Evolutionary conservation across 2,329 filamentous ascomycete genomes (phyloP), one percentile per base, ranked within the genome.

Genomic region (Apiospora aurea): DNA sequence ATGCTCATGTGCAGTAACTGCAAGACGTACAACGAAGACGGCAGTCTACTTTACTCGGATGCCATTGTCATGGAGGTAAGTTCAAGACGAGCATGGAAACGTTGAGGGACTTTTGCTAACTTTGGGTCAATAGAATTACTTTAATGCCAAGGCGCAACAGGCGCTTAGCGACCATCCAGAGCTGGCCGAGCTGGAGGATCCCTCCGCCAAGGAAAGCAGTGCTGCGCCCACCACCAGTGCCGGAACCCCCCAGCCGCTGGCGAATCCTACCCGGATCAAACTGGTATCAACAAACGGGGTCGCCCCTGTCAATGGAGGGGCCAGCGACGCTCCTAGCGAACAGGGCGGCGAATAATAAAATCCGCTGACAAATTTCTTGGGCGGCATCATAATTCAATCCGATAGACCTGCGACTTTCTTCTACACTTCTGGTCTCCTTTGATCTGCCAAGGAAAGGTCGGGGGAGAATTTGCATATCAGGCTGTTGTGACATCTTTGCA

Each of bases 1-100:
- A 90, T 91, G 69, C 84, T 96, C 74, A 89, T 99, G 82, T 96
- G 95, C 81, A 91, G 89, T 80, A 99, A 99, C 82, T 97, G 96
- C 75, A 90, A 94, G 81, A 96, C 93, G 2, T 99, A 97, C 86
- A 99, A 99, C 79, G 97, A 99, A 83, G 96, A 98, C 80, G 93
- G 92, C 72, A 98, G 95, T 82, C 86, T 97, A 77, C 88, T 99
- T 70, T 98, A 95, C 84, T 89, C 94, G 78, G 96, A 99, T 86
- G 96, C 96, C 69, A 95, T 95, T 81, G 87, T 93, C 71, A 98
- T 99, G 83, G 94, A 97, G 88, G 95, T 97, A 85, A 85, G 91
- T 84, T 69, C 14, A 11, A 44, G 13, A 69, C 1, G 11, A 14
- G 1, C 24, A 41, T 24, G 16, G 24, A 8, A 11, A 26, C 16